Conservation (phyloP, 257 asterid genomes). For the Solanum piurae region DNA sequence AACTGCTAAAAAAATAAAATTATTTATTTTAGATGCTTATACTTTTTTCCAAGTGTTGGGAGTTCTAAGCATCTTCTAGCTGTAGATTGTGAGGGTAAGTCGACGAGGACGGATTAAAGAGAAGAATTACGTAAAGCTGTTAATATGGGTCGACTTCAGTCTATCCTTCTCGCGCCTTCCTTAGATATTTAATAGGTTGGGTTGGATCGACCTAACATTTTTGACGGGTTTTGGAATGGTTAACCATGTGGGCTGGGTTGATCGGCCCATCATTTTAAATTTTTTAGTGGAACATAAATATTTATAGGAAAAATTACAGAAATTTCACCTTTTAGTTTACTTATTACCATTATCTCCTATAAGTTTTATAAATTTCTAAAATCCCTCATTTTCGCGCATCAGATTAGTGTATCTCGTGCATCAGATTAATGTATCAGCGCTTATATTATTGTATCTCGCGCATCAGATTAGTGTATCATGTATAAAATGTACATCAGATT, state of each 20-base stretch:
- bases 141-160: no score
- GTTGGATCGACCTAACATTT: not conserved
- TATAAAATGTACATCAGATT: no score
- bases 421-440: no score
- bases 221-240: not conserved
- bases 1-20: not conserved
- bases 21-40: not conserved
- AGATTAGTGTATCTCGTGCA: no score
- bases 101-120: not conserved
- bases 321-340: no score
- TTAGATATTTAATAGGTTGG: no score
- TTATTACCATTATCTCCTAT: no score
- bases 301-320: no score
- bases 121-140: not conserved
- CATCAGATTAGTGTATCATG: no score
- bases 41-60: not conserved
- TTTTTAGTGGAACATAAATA: not conserved
- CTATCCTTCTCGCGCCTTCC: not conserved
- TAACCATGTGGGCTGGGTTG: not conserved
- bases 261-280: not conserved
- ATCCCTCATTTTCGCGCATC: no score
- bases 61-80: not conserved
- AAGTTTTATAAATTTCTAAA: no score
- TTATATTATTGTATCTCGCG: no score
- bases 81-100: not conserved